Conservation (phyloP, 441 rosid species). For the Breynia disticha region DNA sequence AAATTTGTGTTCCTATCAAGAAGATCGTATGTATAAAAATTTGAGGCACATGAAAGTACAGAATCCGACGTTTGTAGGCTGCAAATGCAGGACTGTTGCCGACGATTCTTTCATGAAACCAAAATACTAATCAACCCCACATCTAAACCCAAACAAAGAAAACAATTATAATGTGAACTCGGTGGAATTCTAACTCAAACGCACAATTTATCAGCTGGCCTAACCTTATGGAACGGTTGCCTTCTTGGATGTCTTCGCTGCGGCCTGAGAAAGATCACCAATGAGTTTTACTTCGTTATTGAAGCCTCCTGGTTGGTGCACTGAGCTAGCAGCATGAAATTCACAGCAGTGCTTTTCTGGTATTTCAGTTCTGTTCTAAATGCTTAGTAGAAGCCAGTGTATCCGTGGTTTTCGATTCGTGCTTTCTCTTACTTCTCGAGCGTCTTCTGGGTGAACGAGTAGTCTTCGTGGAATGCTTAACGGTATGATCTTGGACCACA, state of each 20-base stretch:
- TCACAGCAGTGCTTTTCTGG: constrained; percentile 7
- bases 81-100: constrained; percentile 14
- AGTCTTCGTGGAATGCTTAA: constrained; percentile 43
- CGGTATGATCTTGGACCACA: constrained; percentile 26
- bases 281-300: constrained; percentile 8
- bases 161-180: constrained; percentile 5
- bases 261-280: constrained; percentile 6
- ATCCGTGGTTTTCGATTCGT: constrained; percentile 43
- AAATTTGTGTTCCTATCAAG: constrained; percentile 19
- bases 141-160: constrained; percentile 7
- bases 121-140: constrained; percentile 17
- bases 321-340: constrained; percentile 12
- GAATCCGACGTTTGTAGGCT: constrained; percentile 13
- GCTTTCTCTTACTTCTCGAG: constrained; percentile 66
- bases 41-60: constrained; percentile 20
- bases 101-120: constrained; percentile 9
- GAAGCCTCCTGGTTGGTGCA: constrained; percentile 9
- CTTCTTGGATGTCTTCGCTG: constrained; percentile 15
- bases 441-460: constrained; percentile 44
- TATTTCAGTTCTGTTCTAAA: constrained; percentile 32
- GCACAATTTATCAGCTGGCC: constrained; percentile 14
- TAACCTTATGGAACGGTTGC: constrained; percentile 10
- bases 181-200: constrained; percentile 17
- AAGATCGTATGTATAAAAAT: constrained; percentile 27
- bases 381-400: constrained; percentile 32